phyloP scores from a whole-genome alignment of 148 eudicot species.

The Camellia sinensis region DNA sequence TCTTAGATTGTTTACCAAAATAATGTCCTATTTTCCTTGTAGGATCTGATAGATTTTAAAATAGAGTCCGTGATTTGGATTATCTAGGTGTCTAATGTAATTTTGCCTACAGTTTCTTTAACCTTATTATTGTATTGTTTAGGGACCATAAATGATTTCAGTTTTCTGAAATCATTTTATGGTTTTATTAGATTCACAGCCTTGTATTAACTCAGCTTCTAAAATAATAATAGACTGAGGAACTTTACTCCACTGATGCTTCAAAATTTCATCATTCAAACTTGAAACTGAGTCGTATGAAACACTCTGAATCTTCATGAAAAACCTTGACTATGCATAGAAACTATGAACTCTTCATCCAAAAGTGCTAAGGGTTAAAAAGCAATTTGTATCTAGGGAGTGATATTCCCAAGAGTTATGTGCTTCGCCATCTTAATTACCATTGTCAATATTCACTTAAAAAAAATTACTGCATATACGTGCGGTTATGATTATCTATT shows the following conservation, averaged over 20 bases:
- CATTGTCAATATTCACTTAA: too few species aligned
- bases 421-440: not conserved
- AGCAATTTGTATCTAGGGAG: not conserved
- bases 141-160: not conserved
- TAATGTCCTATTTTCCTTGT: not conserved
- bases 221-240: not conserved
- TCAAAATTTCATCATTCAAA: not conserved
- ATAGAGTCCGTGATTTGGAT: not conserved
- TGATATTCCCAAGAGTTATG: too few species aligned
- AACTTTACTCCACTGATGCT: not conserved
- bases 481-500: too few species aligned
- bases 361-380: not conserved
- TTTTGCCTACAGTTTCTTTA: not conserved
- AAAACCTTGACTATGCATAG: not conserved
- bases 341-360: not conserved
- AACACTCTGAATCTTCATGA: not conserved
- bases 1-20: not conserved
- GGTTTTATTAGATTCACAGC: not conserved
- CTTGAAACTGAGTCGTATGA: not conserved
- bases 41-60: not conserved
- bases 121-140: not conserved
- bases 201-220: not conserved
- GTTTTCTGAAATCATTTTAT: not conserved
- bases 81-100: not conserved
- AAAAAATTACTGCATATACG: too few species aligned